Conservation (phyloP, 2,329 filamentous ascomycete genomes). For the Scolecobasidium constrictum region DNA sequence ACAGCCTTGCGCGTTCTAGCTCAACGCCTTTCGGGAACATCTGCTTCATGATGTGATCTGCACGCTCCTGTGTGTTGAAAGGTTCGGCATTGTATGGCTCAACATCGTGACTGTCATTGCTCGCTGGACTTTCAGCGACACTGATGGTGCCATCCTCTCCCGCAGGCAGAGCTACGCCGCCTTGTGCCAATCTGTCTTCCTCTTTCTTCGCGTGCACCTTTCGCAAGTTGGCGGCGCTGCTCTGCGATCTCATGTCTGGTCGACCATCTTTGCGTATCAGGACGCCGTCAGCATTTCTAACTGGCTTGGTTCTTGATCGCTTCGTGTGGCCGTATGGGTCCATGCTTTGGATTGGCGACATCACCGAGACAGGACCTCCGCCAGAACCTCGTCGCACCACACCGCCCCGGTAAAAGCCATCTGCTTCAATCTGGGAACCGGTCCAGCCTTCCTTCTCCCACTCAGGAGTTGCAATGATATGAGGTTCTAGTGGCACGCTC, state of each 20-base stretch:
- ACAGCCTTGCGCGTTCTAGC: slow-evolving; percentile 11
- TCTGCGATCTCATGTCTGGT: slow-evolving; percentile 41
- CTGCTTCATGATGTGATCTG: slow-evolving; percentile 21
- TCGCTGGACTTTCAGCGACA: slow-evolving; percentile 1
- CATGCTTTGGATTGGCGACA: slow-evolving; percentile 4
- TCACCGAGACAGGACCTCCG: slow-evolving; percentile 5
- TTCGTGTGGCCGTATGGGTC: slow-evolving; percentile 32
- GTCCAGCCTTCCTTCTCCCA: slow-evolving; percentile 30
- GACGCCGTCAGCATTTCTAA: slow-evolving; percentile 38
- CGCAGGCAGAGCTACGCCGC: background rate
- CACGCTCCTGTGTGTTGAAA: slow-evolving; percentile 10
- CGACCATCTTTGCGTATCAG: slow-evolving; percentile 40
- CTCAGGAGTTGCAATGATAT: slow-evolving; percentile 25
- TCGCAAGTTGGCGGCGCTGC: slow-evolving; percentile 38
- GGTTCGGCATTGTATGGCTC: no score
- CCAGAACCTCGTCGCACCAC: slow-evolving; percentile 24
- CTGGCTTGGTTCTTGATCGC: slow-evolving; percentile 39
- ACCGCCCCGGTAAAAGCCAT: slow-evolving; percentile 22
- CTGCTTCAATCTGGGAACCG: slow-evolving; percentile 23
- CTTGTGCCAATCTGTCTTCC: slow-evolving; percentile 12
- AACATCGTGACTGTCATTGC: background rate
- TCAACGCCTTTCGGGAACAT: slow-evolving; percentile 27
- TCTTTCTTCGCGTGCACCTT: slow-evolving; percentile 41
- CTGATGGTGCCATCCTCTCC: background rate
- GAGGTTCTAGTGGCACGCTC: slow-evolving; percentile 17